A percentile compares a stretch with the other conserved stretches of the same genome.
Evolutionary conservation across 495 filamentous ascomycete species (phyloP).

Genomic region (Xylaria nigripes): DNA sequence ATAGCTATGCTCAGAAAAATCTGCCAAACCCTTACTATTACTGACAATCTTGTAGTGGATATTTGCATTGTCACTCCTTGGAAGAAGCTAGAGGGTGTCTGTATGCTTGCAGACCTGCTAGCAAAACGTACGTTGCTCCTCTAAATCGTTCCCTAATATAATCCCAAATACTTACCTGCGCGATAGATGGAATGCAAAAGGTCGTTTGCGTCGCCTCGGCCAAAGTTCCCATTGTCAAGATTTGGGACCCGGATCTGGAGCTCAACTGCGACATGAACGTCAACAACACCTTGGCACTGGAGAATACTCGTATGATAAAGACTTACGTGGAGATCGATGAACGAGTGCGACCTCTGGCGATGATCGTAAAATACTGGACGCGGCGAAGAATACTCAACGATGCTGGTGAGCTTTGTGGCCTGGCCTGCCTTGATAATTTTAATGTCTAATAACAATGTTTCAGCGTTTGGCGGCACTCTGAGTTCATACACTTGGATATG

Average conservation of each 20-base stretch:
- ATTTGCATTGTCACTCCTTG: constrained; percentile 91
- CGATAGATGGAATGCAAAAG: constrained; percentile 85
- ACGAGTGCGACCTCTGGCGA: constrained; percentile 81
- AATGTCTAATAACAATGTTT: constrained; percentile 8
- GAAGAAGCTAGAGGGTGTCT: constrained; percentile 75
- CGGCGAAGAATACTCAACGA: constrained; percentile 87
- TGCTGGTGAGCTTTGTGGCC: constrained; percentile 59
- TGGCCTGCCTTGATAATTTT: background rate
- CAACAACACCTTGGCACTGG: constrained; percentile 88
- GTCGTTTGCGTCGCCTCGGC: constrained; percentile 89
- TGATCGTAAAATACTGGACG: constrained; percentile 97
- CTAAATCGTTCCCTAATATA: constrained; percentile 1
- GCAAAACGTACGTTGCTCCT: constrained; percentile 59
- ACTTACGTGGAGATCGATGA: constrained; percentile 93
- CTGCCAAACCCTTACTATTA: constrained; percentile 20
- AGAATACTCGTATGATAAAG: constrained; percentile 97
- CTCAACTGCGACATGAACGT: constrained; percentile 98
- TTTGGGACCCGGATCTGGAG: constrained; percentile 89
- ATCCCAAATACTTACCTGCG: constrained; percentile 1
- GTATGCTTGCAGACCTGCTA: constrained; percentile 75
- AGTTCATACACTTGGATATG: constrained; percentile 99
- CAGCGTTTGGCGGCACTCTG: constrained; percentile 85
- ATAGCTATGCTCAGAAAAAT: constrained; percentile 6
- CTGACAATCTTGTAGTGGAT: constrained; percentile 59
- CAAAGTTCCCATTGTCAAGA: constrained; percentile 97